These are phyloP conservation scores for Neurospora terricola DNA, from an alignment of 495 filamentous ascomycete genomes.

Conservation along the genomic window DNA sequence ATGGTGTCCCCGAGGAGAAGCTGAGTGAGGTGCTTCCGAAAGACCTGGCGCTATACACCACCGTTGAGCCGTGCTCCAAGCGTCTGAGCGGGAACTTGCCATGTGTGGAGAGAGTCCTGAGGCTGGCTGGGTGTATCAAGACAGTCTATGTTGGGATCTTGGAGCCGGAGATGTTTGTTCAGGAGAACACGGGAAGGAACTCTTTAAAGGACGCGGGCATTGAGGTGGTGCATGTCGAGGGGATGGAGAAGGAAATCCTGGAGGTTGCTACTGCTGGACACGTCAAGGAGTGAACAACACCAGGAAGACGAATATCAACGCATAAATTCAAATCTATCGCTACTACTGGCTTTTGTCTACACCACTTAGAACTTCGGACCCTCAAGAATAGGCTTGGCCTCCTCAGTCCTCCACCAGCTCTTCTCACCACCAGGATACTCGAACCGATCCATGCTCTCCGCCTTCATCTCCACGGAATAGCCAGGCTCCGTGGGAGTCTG, in stretches of 20 bases:
- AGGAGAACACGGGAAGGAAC: conserved; percentile 61
- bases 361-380: conserved; percentile 38
- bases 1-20: conserved; percentile 42
- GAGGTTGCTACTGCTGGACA: conserved; percentile 75
- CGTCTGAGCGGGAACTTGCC: conserved; percentile 71
- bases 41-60: conserved; percentile 68
- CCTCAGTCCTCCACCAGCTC: conserved; percentile 73
- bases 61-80: conserved; percentile 84
- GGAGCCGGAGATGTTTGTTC: conserved; percentile 85
- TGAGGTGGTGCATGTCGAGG: conserved; percentile 55
- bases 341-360: not conserved
- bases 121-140: conserved; percentile 50
- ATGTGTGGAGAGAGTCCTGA: conserved; percentile 72
- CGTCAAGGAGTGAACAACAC: conserved; percentile 2
- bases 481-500: conserved; percentile 73
- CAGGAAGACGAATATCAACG: not conserved
- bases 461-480: conserved; percentile 89
- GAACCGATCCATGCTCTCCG: conserved; percentile 72
- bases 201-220: conserved; percentile 69
- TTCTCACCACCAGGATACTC: conserved; percentile 66
- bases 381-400: conserved; percentile 57
- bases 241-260: conserved; percentile 75
- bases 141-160: conserved; percentile 80
- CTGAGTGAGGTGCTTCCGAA: conserved; percentile 44
- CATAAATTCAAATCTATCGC: not conserved